These are phyloP conservation scores for Corynespora cassiicola DNA, from an alignment of 2,329 filamentous ascomycete species.

Conservation along the genomic window DNA sequence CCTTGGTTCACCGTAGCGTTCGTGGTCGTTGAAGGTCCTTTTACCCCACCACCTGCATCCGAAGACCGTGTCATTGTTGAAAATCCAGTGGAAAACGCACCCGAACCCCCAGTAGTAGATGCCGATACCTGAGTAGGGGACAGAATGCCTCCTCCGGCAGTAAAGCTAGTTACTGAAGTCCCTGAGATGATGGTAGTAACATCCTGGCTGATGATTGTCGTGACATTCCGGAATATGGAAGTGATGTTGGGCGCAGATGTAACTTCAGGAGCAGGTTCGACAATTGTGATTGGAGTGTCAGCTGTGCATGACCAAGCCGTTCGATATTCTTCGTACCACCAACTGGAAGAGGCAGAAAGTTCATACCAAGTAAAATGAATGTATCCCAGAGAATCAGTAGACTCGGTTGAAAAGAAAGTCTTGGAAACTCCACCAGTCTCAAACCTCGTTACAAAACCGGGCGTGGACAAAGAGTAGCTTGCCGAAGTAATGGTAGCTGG, in stretches of 20 bases:
- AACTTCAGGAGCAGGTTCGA: conserved; percentile 18
- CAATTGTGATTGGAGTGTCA: conserved; percentile 26
- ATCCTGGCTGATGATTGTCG: conserved; percentile 30
- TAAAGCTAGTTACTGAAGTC: conserved; percentile 21
- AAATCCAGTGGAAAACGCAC: conserved; percentile 25
- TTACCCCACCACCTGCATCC: conserved; percentile 19
- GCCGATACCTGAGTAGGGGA: conserved; percentile 33
- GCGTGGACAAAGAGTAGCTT: conserved; percentile 26
- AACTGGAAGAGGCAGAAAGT: conserved; percentile 31
- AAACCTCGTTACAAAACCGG: conserved; percentile 24
- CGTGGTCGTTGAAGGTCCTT: conserved; percentile 4
- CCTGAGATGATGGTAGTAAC: conserved; percentile 32
- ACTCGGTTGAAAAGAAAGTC: conserved; percentile 27
- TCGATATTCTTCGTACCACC: conserved; percentile 31
- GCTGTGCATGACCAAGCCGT: conserved; percentile 33
- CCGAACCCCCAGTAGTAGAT: conserved; percentile 26
- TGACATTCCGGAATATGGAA: conserved; percentile 15
- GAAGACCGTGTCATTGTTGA: conserved; percentile 25
- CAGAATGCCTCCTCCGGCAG: conserved; percentile 13
- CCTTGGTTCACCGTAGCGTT: background rate
- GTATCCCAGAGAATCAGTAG: conserved; percentile 25
- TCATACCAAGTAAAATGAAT: conserved; percentile 30
- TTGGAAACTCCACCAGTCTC: conserved; percentile 26
- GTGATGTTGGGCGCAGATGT: conserved; percentile 16
- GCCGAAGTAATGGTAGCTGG: conserved; percentile 28